Evolutionary conservation across 352 stramenopile genomes (phyloP).

Genomic region (Hyaloperonospora arabidopsidis): DNA sequence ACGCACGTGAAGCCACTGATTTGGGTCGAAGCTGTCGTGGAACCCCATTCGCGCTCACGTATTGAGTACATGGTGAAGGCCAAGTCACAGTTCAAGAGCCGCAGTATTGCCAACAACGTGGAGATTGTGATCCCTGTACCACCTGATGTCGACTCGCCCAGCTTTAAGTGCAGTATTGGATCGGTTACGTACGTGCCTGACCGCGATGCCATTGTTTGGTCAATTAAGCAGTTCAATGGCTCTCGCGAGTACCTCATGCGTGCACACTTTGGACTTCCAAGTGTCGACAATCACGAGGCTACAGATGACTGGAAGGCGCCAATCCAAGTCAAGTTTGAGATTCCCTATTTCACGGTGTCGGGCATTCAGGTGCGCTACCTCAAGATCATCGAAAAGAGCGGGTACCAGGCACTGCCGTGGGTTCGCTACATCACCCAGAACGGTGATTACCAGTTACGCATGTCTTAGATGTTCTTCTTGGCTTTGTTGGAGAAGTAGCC

Average conservation of each 20-base stretch:
- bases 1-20: slow-evolving; percentile 99
- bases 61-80: slow-evolving; percentile 99
- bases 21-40: slow-evolving; percentile 97
- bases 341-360: slow-evolving; percentile 93
- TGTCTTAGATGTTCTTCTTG: slow-evolving; percentile 83
- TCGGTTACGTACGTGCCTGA: slow-evolving; percentile 98
- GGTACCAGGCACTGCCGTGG: slow-evolving; percentile 98
- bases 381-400: slow-evolving; percentile 99
- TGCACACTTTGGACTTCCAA: slow-evolving; percentile 97
- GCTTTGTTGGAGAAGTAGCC: slow-evolving; percentile 6
- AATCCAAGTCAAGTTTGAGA: slow-evolving; percentile 95
- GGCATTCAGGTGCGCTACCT: slow-evolving; percentile 99
- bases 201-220: slow-evolving; percentile 98
- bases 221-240: slow-evolving; percentile 99
- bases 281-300: slow-evolving; percentile 85
- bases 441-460: slow-evolving; percentile 98
- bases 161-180: slow-evolving; percentile 97
- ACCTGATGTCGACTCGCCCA: slow-evolving; percentile 96
- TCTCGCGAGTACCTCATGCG: slow-evolving; percentile 98
- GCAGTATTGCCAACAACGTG: slow-evolving; percentile 98
- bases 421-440: slow-evolving; percentile 99
- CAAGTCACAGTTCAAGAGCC: slow-evolving; percentile 98
- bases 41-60: slow-evolving; percentile 92
- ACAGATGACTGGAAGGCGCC: slow-evolving; percentile 87
- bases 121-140: slow-evolving; percentile 99